Base-by-base conservation (phyloP, 1,284 basidiomycete genomes). In the Marasmius fiardii region DNA sequence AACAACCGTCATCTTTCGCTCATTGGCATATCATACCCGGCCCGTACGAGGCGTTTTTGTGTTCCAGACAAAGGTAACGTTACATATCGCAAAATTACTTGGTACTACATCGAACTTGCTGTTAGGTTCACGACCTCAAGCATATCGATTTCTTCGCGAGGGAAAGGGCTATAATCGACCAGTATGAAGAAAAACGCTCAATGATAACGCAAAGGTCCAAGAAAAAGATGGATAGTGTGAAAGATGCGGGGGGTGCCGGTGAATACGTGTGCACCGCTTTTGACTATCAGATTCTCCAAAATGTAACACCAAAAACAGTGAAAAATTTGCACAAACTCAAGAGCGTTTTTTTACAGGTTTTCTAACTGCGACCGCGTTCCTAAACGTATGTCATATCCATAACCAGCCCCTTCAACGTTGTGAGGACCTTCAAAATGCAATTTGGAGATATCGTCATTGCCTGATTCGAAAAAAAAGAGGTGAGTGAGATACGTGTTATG, bases 341-440 rank as follows among this genome's bases (percentile, higher is more conserved):
- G 16, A n/a, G n/a, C n/a, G 21, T 23, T 23, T 10, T 21, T 23
- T 28, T 26, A 49, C 24, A 11, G 7, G 7, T n/a, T 14, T 33
- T 31, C 18, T 31, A 28, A n/a, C 52, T 53, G n/a, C 18, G 24
- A n/a, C 11, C 20, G 6, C 31, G 37, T 43, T 16, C 54, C 51
- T 16, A 81, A 77, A 54, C 90, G 88, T 57, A 86, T 63, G 53
- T 87, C 85, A 64, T 92, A 93, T 21, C 88, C 90, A 70, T 92
- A 93, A 18, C 87, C 87, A 43, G 79, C 76, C 50, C 81, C 78
- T 59, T 85, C 73, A 31, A 84, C 86, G 28, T 49, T 49, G 47
- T 49, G n/a, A 43, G 87, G 85, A n/a, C 90, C 90, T 23, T 92
- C 87, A 73, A 92, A 92, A 66, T 93, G 90, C 77, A 93, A 68